Percentiles rank a stretch among this genome's conserved stretches.
Evolutionary conservation across 2,329 filamentous ascomycete species (phyloP).

Genomic region (Endothia cerciana): DNA sequence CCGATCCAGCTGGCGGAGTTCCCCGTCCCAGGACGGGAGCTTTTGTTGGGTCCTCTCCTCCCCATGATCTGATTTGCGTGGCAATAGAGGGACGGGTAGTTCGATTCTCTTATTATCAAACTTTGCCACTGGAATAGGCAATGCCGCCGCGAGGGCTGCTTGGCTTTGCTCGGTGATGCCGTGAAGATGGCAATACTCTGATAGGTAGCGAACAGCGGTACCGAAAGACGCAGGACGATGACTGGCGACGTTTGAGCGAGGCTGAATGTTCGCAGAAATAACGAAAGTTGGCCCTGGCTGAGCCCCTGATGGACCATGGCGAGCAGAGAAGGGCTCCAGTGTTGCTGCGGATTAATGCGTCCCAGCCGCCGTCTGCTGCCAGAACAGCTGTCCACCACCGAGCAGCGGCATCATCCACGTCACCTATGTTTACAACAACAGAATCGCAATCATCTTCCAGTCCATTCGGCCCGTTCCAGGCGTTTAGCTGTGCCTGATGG

Average conservation of each 20-base stretch:
- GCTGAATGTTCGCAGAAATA: constrained; percentile 4
- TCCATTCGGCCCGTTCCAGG: not conserved
- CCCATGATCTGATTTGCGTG: no score
- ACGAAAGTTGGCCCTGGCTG: constrained; percentile 23
- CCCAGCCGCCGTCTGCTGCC: constrained; percentile 34
- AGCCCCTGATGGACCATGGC: constrained; percentile 33
- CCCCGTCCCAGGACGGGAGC: no score
- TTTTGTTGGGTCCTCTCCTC: no score
- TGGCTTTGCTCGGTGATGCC: constrained; percentile 33
- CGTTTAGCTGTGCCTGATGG: constrained; percentile 22
- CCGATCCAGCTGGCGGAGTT: no score
- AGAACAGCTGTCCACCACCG: constrained; percentile 39
- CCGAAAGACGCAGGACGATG: constrained; percentile 31
- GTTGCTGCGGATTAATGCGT: constrained; percentile 31
- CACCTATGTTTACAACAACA: constrained; percentile 32
- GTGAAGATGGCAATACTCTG: constrained; percentile 35
- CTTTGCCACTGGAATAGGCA: constrained; percentile 36
- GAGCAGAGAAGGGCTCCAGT: constrained; percentile 30
- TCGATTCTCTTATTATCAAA: constrained; percentile 32
- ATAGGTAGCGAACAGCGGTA: constrained; percentile 34
- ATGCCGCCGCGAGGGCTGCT: constrained; percentile 36
- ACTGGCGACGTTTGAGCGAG: constrained; percentile 7
- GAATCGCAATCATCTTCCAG: not conserved
- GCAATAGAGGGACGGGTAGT: no score
- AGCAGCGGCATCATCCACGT: constrained; percentile 34